Percentiles rank a stretch among this genome's conserved stretches.
phyloP scores from a whole-genome alignment of 164 flowering plant genomes.

The Nymphaea thermarum region DNA sequence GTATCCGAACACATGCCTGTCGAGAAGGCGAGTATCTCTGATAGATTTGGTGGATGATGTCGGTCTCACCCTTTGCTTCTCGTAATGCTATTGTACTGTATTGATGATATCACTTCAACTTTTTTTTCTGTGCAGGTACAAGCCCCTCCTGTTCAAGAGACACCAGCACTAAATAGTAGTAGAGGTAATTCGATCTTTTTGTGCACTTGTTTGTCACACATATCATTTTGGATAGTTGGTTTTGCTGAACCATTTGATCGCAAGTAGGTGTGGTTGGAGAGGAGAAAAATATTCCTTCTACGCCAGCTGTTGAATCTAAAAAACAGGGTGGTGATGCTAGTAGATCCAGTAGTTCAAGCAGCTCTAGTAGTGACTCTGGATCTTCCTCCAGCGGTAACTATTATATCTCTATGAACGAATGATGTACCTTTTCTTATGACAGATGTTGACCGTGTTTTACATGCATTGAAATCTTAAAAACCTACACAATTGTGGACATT shows the following conservation, averaged over 20 bases:
- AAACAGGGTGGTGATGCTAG: slow-evolving; percentile 35
- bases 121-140: neutral
- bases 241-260: neutral
- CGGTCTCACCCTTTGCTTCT: neutral
- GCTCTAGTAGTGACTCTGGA: slow-evolving; percentile 80
- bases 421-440: neutral
- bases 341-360: slow-evolving; percentile 67
- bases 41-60: neutral
- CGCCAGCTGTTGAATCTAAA: slow-evolving; percentile 35
- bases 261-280: slow-evolving; percentile 17
- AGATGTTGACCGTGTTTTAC: neutral
- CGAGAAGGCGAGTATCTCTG: neutral
- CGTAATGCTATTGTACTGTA: neutral
- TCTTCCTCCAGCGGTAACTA: slow-evolving; percentile 80
- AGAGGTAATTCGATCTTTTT: neutral
- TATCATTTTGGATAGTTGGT: neutral
- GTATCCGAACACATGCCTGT: slow-evolving; percentile 15
- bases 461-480: neutral
- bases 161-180: neutral
- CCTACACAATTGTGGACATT: neutral
- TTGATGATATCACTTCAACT: neutral
- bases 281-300: slow-evolving; percentile 27
- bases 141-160: neutral
- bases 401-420: neutral
- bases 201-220: neutral